A percentile compares a stretch with the other conserved stretches of the same genome.
phyloP scores from a whole-genome alignment of 176 grass and related monocot genomes.

The Aegilops longissima region DNA sequence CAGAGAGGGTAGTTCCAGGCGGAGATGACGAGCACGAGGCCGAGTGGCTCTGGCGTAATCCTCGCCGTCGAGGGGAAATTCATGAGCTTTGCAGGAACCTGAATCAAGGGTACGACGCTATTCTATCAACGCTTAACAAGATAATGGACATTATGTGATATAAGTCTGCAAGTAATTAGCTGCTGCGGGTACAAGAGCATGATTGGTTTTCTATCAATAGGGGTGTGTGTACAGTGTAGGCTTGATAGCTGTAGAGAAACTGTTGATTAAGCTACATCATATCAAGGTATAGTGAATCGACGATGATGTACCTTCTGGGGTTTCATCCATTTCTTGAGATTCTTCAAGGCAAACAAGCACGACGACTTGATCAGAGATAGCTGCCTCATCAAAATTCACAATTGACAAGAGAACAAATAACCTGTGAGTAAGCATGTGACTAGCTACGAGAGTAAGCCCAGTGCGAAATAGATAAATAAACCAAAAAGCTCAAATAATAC shows the following conservation, averaged over 20 bases:
- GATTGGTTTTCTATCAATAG: neutral
- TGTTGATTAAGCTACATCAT: neutral
- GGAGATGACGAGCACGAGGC: constrained; percentile 72
- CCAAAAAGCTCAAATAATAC: neutral
- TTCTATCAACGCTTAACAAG: neutral
- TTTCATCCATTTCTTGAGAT: constrained; percentile 86
- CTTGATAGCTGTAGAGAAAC: neutral
- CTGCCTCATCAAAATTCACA: constrained; percentile 26
- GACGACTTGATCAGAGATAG: constrained; percentile 50
- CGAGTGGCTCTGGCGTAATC: constrained; percentile 71
- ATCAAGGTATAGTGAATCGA: neutral
- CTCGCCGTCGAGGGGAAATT: constrained; percentile 66
- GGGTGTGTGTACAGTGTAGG: neutral
- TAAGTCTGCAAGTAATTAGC: neutral
- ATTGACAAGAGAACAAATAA: neutral
- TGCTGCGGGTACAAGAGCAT: neutral
- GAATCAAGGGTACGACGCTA: neutral
- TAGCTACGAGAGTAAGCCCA: neutral
- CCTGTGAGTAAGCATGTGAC: neutral
- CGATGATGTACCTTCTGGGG: constrained; percentile 56
- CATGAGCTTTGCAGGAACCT: constrained; percentile 48
- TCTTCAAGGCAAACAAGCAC: constrained; percentile 64
- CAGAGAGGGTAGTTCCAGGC: constrained; percentile 89
- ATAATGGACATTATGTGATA: neutral
- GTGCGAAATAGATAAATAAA: neutral